Conservation (phyloP, 2,329 filamentous ascomycete genomes). For the Aspergillus niger region DNA sequence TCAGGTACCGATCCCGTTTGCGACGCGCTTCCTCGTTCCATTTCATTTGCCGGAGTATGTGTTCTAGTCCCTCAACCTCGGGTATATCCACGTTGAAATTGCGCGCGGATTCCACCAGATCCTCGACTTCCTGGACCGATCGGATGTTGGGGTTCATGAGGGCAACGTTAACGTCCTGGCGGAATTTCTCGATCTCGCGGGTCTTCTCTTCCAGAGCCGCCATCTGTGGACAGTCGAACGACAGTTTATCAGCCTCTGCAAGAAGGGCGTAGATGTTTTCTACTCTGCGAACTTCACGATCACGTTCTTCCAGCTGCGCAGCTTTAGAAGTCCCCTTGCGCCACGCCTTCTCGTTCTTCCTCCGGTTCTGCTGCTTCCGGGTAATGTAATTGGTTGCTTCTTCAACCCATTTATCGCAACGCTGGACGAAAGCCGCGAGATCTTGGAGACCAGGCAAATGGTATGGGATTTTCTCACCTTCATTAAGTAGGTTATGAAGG, state of each 20-base stretch:
- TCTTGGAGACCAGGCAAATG: slow-evolving; percentile 79
- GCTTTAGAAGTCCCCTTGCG: slow-evolving; percentile 71
- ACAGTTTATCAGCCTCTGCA: slow-evolving; percentile 78
- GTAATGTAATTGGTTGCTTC: slow-evolving; percentile 96
- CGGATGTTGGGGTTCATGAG: slow-evolving; percentile 66
- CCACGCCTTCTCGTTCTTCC: slow-evolving; percentile 89
- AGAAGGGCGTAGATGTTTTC: slow-evolving; percentile 86
- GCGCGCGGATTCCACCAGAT: slow-evolving; percentile 85
- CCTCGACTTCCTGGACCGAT: slow-evolving; percentile 76
- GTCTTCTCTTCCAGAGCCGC: slow-evolving; percentile 80
- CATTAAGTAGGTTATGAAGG: slow-evolving; percentile 78
- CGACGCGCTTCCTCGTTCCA: slow-evolving; percentile 82
- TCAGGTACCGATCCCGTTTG: slow-evolving; percentile 66
- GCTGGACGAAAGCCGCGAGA: slow-evolving; percentile 86
- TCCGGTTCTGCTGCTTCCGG: slow-evolving; percentile 94
- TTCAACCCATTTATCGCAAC: slow-evolving; percentile 97
- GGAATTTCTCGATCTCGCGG: slow-evolving; percentile 81
- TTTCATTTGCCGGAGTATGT: slow-evolving; percentile 77
- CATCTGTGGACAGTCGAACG: slow-evolving; percentile 93
- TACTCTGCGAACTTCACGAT: slow-evolving; percentile 82
- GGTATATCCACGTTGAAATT: slow-evolving; percentile 89
- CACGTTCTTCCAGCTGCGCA: slow-evolving; percentile 79
- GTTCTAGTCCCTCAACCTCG: slow-evolving; percentile 80
- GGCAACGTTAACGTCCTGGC: slow-evolving; percentile 70
- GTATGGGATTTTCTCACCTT: slow-evolving; percentile 95